phyloP scores from a whole-genome alignment of 2,329 filamentous ascomycete species.

The Fusarium luffae region DNA sequence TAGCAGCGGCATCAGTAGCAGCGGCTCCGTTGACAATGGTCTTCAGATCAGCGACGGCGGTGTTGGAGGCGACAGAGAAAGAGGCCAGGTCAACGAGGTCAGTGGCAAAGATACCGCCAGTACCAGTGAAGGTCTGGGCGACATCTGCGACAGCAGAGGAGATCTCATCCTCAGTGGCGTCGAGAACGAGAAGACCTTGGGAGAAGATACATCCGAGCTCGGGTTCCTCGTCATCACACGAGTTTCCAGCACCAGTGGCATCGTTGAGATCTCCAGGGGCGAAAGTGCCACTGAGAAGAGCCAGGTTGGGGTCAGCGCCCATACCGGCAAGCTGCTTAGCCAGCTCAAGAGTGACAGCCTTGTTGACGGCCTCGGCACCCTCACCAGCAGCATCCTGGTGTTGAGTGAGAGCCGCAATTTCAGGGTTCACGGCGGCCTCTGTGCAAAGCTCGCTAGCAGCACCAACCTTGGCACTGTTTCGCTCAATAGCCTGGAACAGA shows the following conservation, averaged over 20 bases:
- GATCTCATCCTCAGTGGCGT: slow-evolving; percentile 12
- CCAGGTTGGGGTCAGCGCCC: slow-evolving; percentile 17
- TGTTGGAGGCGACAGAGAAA: slow-evolving; percentile 2
- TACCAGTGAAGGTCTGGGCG: slow-evolving; percentile 8
- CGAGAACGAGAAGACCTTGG: neutral
- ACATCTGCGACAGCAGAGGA: neutral
- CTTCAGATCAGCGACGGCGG: slow-evolving; percentile 6
- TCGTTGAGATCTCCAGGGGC: slow-evolving; percentile 17
- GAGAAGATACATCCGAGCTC: slow-evolving; percentile 20
- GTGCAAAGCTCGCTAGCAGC: slow-evolving; percentile 30
- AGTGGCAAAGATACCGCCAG: slow-evolving; percentile 7
- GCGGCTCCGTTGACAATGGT: slow-evolving; percentile 6
- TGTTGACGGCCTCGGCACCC: slow-evolving; percentile 9
- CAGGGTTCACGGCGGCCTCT: slow-evolving; percentile 1
- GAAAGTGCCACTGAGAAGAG: slow-evolving; percentile 16
- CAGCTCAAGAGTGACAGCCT: slow-evolving; percentile 16
- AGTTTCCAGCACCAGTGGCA: slow-evolving; percentile 9
- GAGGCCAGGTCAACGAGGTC: neutral
- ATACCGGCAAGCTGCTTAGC: slow-evolving; percentile 10
- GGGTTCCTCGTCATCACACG: slow-evolving; percentile 12
- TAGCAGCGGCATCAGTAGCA: neutral
- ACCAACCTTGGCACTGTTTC: slow-evolving; percentile 55
- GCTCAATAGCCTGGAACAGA: slow-evolving; percentile 65
- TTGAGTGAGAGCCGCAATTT: slow-evolving; percentile 21
- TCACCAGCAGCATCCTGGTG: slow-evolving; percentile 7